A percentile compares a stretch with the other conserved stretches of the same genome.
Conservation (phyloP, 2,329 filamentous ascomycete species). For the Neofusicoccum sp. region DNA sequence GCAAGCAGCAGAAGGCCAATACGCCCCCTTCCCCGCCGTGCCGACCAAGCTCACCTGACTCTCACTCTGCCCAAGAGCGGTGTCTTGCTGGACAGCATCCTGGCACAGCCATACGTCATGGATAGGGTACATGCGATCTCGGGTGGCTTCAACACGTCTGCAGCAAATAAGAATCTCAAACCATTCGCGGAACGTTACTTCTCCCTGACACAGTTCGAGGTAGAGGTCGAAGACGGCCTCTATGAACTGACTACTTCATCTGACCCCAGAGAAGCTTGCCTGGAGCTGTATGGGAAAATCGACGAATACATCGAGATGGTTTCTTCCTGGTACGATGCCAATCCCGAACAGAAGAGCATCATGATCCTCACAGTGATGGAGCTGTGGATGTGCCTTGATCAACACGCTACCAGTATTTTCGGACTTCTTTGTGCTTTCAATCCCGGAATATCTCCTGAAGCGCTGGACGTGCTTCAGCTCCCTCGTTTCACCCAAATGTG, state of each 20-base stretch:
- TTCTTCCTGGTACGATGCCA: constrained; percentile 40
- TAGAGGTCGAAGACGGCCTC: background rate
- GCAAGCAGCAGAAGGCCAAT: constrained; percentile 38
- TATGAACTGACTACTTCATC: background rate
- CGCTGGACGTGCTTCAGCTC: constrained; percentile 58
- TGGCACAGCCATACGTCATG: background rate
- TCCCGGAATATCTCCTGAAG: constrained; percentile 49
- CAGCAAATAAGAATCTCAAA: background rate
- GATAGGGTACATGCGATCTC: background rate
- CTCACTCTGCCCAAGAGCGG: background rate
- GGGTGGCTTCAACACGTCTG: background rate
- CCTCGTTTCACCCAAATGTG: constrained; percentile 47
- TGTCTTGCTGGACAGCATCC: background rate
- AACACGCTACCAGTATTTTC: constrained; percentile 40
- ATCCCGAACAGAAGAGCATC: constrained; percentile 51
- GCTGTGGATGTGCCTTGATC: constrained; percentile 59
- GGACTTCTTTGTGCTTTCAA: constrained; percentile 53
- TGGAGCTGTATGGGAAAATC: constrained; percentile 35
- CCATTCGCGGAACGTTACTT: background rate
- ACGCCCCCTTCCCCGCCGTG: constrained; percentile 41
- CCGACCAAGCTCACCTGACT: constrained; percentile 18
- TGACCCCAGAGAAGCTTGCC: constrained; percentile 23
- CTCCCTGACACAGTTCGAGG: background rate
- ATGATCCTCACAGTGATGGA: constrained; percentile 57
- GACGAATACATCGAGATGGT: constrained; percentile 35